phyloP scores from a whole-genome alignment of 148 eudicot species.

The Nepenthes mirabilis region DNA sequence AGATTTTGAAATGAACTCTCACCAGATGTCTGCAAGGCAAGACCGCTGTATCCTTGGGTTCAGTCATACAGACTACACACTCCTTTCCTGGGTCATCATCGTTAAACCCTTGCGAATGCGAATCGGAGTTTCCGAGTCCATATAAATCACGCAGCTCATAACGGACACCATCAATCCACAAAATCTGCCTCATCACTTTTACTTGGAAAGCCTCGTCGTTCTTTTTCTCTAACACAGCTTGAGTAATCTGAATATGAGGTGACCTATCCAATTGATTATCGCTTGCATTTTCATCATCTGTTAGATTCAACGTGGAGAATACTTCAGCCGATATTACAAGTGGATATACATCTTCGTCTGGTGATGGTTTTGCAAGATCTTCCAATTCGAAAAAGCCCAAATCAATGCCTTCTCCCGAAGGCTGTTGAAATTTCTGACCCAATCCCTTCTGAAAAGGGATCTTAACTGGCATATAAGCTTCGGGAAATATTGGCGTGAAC shows the following conservation, averaged over 20 bases:
- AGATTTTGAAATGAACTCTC: conserved; percentile 13
- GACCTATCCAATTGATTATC: conserved; percentile 16
- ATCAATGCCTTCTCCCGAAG: conserved; percentile 75
- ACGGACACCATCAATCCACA: conserved; percentile 61
- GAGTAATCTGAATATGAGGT: conserved; percentile 55
- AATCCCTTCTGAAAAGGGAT: conserved; percentile 61
- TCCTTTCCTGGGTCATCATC: conserved; percentile 61
- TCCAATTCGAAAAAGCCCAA: conserved; percentile 52
- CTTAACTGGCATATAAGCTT: conserved; percentile 38
- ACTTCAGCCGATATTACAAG: conserved; percentile 70
- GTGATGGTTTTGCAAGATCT: conserved; percentile 42
- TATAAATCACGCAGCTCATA: conserved; percentile 80
- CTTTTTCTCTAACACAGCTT: conserved; percentile 57
- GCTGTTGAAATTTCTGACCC: conserved; percentile 64
- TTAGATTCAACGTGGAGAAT: conserved; percentile 12
- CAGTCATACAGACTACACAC: conserved; percentile 88
- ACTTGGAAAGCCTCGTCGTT: conserved; percentile 34
- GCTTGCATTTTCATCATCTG: conserved; percentile 12
- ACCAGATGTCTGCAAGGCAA: conserved; percentile 94
- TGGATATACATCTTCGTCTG: conserved; percentile 57
- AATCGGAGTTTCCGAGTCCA: conserved; percentile 53
- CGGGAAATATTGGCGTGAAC: conserved; percentile 40
- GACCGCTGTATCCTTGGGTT: conserved; percentile 68
- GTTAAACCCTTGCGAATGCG: conserved; percentile 31
- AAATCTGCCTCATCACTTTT: conserved; percentile 55